phyloP scores from a whole-genome alignment of 257 asterid genomes.

The Voacanga thouarsii region DNA sequence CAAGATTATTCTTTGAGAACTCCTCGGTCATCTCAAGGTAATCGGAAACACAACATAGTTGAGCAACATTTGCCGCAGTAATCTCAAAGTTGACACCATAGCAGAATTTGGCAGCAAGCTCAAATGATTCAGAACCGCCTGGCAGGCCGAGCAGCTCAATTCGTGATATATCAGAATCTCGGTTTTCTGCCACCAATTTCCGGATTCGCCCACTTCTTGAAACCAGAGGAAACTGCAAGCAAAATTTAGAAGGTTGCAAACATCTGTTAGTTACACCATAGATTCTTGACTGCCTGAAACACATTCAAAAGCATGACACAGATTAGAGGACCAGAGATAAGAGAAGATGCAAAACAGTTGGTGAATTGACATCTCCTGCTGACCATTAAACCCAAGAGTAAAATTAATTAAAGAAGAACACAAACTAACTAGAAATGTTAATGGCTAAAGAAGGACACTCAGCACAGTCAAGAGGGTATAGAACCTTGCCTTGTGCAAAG shows the following conservation, averaged over 20 bases:
- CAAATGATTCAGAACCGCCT: conserved; percentile 82
- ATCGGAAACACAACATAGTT: conserved; percentile 68
- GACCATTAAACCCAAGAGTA: no score
- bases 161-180: conserved; percentile 60
- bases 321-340: neutral
- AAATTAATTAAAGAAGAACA: no score
- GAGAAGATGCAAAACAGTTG: neutral
- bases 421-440: no score
- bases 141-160: conserved; percentile 79
- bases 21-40: conserved; percentile 93
- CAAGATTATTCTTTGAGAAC: conserved; percentile 71
- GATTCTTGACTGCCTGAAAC: neutral
- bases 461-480: neutral
- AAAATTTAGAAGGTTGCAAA: neutral
- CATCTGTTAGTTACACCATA: neutral
- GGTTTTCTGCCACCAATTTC: conserved; percentile 70
- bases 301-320: neutral
- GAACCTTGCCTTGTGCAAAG: conserved; percentile 74
- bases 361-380: neutral
- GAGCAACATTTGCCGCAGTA: conserved; percentile 76
- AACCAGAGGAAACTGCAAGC: conserved; percentile 86
- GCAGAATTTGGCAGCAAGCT: conserved; percentile 89
- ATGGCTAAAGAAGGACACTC: neutral
- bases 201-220: conserved; percentile 88
- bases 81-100: conserved; percentile 91